Evolutionary conservation across 441 rosid species (phyloP), one percentile per base, ranked within the genome.

Genomic region (Populus trichocarpa): DNA sequence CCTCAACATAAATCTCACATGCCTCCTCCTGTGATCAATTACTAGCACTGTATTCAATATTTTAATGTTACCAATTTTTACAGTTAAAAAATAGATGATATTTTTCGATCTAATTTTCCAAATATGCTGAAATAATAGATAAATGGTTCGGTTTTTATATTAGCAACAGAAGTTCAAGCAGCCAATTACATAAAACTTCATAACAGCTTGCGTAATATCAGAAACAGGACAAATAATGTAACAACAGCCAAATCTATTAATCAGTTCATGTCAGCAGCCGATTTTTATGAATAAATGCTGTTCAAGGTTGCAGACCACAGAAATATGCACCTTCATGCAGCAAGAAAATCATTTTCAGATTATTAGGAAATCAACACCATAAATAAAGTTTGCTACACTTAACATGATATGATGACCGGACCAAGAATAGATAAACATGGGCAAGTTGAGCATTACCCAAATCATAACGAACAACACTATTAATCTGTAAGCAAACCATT

Each of bases 401-500:
- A 13, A 25, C 32, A 9, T 2, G 23, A 25, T 22, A 9, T 2
- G 32, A 23, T 11, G 38, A 59, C 32, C 1, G n/a, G 20, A 57
- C 11, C 26, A 66, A 22, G 26, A 50, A 72, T 46, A 36, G 57
- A 6, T 16, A 64, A 53, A 53, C 36, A 35, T 20, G 32, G 46
- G 16, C 50, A 42, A 32, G 50, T 72, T n/a, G 38, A 36, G 32
- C 4, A 26, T 4, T 20, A 50, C 81, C 71, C 59, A 63, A 36
- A 11, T 3, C 22, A 67, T 46, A 70, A 66, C 38, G 72, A 77
- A 70, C 50, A 64, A 36, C 71, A 70, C 30, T 5, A 65, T 78
- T 36, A 18, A 50, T 28, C 38, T 2, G 65, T 12, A 72, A 10
- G 18, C 3, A 26, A 22, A 61, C 14, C 9, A 63, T 10, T 7